Conservation (phyloP, 805 yeast species). For the Candida sanyiensis region DNA sequence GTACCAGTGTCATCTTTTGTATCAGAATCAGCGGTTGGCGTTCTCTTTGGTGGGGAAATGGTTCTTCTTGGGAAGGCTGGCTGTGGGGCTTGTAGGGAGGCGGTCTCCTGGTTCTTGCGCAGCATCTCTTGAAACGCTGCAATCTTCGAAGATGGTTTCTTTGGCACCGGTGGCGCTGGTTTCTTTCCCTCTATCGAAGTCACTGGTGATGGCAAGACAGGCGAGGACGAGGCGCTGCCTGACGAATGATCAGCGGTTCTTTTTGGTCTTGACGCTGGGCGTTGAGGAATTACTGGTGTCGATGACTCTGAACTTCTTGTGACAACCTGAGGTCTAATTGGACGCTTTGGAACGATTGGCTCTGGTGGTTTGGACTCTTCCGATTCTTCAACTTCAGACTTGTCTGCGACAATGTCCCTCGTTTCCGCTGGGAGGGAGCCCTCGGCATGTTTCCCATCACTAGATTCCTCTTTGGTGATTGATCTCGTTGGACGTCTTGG, state of each 20-base stretch:
- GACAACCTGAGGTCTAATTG: slow-evolving; percentile 4
- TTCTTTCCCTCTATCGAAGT: background rate
- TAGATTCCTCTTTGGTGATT: too few species aligned
- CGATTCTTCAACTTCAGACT: background rate
- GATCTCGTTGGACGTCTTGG: background rate
- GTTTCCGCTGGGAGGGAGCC: too few species aligned
- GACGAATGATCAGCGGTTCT: slow-evolving; percentile 6
- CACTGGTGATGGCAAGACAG: slow-evolving; percentile 4
- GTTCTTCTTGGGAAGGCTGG: slow-evolving; percentile 19
- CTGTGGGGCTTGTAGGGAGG: slow-evolving; percentile 34
- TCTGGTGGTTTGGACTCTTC: background rate
- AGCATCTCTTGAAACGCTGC: slow-evolving; percentile 81
- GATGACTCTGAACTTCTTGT: background rate
- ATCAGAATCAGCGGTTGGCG: background rate
- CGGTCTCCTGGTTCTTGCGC: slow-evolving; percentile 50
- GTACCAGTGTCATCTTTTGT: slow-evolving; percentile 2
- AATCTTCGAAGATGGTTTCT: slow-evolving; percentile 70
- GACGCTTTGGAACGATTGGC: slow-evolving; percentile 14
- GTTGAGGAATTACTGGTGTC: background rate
- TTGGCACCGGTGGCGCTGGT: slow-evolving; percentile 60
- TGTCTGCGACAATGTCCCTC: too few species aligned
- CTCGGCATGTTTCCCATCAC: too few species aligned
- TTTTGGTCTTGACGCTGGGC: slow-evolving; percentile 11
- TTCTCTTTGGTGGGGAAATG: slow-evolving; percentile 33
- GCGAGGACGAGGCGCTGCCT: background rate